These are phyloP conservation scores for Rhizopus delemar DNA, from an alignment of 371 early-diverging fungal genomes.

Conservation along the genomic window DNA sequence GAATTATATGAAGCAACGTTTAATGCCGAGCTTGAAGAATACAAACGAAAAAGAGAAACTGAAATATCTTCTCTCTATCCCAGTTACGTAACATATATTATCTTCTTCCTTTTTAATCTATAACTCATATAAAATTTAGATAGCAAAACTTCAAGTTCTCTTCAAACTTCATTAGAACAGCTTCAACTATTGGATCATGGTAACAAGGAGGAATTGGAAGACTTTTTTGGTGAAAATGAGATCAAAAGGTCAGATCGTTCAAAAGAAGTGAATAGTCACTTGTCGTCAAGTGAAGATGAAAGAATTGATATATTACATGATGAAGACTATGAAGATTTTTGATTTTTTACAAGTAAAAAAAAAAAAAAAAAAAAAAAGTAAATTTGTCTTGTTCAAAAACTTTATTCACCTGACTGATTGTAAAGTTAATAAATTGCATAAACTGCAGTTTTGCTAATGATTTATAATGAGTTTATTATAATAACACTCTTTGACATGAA, in stretches of 20 bases:
- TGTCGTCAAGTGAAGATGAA: conserved; percentile 11
- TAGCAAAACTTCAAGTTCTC: neutral
- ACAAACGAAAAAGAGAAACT: conserved; percentile 40
- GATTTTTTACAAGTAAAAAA: too few species aligned
- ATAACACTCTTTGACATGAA: too few species aligned
- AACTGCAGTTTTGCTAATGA: too few species aligned
- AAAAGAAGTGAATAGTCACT: conserved; percentile 1
- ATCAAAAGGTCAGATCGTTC: neutral
- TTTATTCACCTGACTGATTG: too few species aligned
- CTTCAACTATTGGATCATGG: conserved; percentile 20
- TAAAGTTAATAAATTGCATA: too few species aligned
- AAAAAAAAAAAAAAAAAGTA: too few species aligned
- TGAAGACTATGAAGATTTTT: conserved; percentile 40
- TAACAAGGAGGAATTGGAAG: conserved; percentile 23
- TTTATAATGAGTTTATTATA: too few species aligned
- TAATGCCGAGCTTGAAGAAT: conserved; percentile 50
- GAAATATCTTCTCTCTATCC: conserved; percentile 46
- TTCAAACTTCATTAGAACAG: conserved; percentile 27
- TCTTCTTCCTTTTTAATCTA: too few species aligned
- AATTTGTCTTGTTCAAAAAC: too few species aligned
- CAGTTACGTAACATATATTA: conserved; percentile 14
- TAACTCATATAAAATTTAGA: too few species aligned
- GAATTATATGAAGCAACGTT: conserved; percentile 49
- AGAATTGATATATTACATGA: conserved; percentile 41
- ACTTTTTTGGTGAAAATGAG: conserved; percentile 21